Conservation (phyloP, 129 eudicot genomes). For the Lactuca sativa region DNA sequence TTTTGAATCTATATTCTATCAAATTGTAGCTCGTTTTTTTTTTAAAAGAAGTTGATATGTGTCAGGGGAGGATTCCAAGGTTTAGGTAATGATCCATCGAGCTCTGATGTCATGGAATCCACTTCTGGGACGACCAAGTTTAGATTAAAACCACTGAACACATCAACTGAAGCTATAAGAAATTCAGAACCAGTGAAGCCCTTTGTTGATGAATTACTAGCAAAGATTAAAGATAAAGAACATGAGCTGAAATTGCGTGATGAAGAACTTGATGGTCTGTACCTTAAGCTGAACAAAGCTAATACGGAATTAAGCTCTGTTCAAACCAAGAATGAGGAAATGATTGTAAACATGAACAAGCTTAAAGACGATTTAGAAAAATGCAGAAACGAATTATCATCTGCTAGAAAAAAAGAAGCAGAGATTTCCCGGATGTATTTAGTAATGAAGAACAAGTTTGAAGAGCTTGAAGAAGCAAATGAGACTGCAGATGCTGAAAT, state of each 20-base stretch:
- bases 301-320: conserved; percentile 10
- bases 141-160: conserved; percentile 12
- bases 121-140: conserved; percentile 7
- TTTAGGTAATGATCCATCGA: conserved; percentile 14
- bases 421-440: conserved; percentile 37
- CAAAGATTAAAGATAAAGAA: conserved; percentile 22
- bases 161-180: not conserved
- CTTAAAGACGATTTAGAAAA: conserved; percentile 28
- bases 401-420: conserved; percentile 39
- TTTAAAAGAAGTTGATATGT: conserved; percentile 10
- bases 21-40: not conserved
- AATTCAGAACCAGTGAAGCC: conserved; percentile 14
- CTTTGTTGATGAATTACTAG: not conserved
- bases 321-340: conserved; percentile 26
- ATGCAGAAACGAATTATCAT: conserved; percentile 24
- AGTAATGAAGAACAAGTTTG: conserved; percentile 38
- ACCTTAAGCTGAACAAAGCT: conserved; percentile 20
- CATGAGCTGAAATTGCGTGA: conserved; percentile 18
- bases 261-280: conserved; percentile 25
- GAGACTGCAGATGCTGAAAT: conserved; percentile 51
- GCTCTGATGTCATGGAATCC: not conserved
- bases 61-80: conserved; percentile 24
- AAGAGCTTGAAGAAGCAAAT: conserved; percentile 51
- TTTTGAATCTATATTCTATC: conserved; percentile 1
- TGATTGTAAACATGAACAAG: conserved; percentile 6